phyloP scores from a whole-genome alignment of 2,329 filamentous ascomycete species.

The Stemphylium lycopersici region DNA sequence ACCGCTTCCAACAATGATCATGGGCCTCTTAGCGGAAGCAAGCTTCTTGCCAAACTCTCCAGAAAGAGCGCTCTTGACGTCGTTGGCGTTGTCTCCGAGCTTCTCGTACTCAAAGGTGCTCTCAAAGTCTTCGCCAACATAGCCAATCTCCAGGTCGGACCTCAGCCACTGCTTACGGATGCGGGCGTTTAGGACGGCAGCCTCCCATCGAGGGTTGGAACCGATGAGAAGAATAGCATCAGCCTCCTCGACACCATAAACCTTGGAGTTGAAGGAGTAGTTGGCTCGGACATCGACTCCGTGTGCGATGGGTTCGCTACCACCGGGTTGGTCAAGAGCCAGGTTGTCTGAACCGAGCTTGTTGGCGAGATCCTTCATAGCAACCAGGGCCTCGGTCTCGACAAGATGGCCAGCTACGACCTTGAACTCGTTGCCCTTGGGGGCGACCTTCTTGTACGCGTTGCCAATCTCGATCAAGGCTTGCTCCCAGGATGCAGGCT shows the following conservation, averaged over 20 bases:
- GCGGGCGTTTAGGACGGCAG: constrained; percentile 91
- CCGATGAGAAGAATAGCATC: constrained; percentile 91
- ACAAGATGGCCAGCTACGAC: constrained; percentile 87
- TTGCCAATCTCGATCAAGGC: constrained; percentile 85
- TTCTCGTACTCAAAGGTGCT: constrained; percentile 97
- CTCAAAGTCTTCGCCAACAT: constrained; percentile 88
- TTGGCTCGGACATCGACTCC: constrained; percentile 92
- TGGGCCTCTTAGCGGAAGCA: constrained; percentile 82
- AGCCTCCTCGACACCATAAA: constrained; percentile 91
- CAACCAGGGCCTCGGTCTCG: constrained; percentile 91
- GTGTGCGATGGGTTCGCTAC: constrained; percentile 83
- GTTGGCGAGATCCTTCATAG: constrained; percentile 97
- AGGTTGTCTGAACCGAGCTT: constrained; percentile 96
- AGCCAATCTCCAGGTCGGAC: constrained; percentile 89
- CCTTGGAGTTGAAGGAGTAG: constrained; percentile 95
- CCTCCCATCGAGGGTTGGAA: constrained; percentile 94
- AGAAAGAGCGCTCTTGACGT: constrained; percentile 83
- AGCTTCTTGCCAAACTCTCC: constrained; percentile 95
- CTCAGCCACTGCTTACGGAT: constrained; percentile 98
- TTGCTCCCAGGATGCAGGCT: constrained; percentile 94
- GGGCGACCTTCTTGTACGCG: constrained; percentile 78
- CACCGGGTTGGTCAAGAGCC: constrained; percentile 86
- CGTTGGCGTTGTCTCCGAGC: constrained; percentile 76
- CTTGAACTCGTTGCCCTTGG: constrained; percentile 95
- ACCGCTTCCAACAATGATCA: constrained; percentile 95